Evolutionary conservation across 1,284 basidiomycete species (phyloP), one percentile per base, ranked within the genome.

Genomic region (Papiliotrema laurentii): DNA sequence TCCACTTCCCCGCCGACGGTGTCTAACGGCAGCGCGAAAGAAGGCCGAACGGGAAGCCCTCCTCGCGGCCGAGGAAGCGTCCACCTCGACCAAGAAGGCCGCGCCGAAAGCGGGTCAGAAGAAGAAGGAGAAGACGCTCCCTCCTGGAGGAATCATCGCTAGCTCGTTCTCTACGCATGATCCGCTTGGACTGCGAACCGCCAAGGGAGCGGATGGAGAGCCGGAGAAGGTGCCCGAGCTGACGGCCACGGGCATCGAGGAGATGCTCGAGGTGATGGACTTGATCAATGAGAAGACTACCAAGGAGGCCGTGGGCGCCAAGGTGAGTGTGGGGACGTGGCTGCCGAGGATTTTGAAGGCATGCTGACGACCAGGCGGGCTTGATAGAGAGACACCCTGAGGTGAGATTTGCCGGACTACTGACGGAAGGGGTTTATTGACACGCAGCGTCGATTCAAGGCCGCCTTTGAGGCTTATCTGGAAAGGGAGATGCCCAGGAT

Each of bases 371-470:
- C 21, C 42, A 87, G 70, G 93, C 92, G 5, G 89, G 86, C 31
- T 80, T 81, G 37, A 82, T 97, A 49, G 93, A 98, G 76, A 81
- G 80, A 44, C 93, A 98, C 79, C 93, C 93, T 43, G 93, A 98
- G 82, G 87, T 91, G 59, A 50, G 83, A 18, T 9, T 37, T 21
- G 16, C n/a, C 13, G 5, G 19, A 51, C 28, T 30, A 16, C 9
- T 47, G 18, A 18, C n/a, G 13, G 6, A 11, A 27, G 4, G n/a
- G 33, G 24, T n/a, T 16, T 18, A 22, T 22, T 35, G 43, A 36
- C 45, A 10, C 27, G n/a, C 63, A 89, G 85, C 80, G 89, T 67
- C 83, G 89, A 53, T 91, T 87, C 80, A 93, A 93, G 83, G 90
- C 85, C 34, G 88, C 91, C 5, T 92, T 88, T 60, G 90, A 93